Percentiles rank a stretch among this genome's conserved stretches.
phyloP scores from a whole-genome alignment of 495 filamentous ascomycete genomes.

The Jackrogersella minutella region DNA sequence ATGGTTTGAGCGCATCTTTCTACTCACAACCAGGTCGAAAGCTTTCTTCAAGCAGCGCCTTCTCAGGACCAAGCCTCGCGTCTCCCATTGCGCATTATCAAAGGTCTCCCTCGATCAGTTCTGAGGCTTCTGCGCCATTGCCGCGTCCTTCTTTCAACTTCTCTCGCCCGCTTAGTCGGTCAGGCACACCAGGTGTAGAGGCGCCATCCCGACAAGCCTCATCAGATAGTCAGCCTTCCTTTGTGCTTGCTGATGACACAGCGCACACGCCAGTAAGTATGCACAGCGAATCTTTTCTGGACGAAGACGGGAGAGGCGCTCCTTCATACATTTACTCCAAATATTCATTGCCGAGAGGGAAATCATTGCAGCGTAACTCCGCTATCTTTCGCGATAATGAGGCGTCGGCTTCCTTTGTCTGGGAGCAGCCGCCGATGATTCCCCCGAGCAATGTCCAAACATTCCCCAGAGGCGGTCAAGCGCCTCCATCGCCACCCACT shows the following conservation, averaged over 20 bases:
- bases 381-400: constrained; percentile 68
- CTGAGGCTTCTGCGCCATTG: constrained; percentile 68
- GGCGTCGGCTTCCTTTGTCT: constrained; percentile 63
- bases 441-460: constrained; percentile 55
- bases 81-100: constrained; percentile 65
- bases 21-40: constrained; percentile 60
- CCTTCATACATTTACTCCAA: constrained; percentile 85
- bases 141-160: constrained; percentile 88
- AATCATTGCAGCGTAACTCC: constrained; percentile 75
- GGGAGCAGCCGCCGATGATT: constrained; percentile 64
- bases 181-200: constrained; percentile 71
- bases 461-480: constrained; percentile 50
- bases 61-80: constrained; percentile 50
- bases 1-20: constrained; percentile 51
- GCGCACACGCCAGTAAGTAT: constrained; percentile 71
- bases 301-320: constrained; percentile 58
- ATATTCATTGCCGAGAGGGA: constrained; percentile 82
- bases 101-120: constrained; percentile 83
- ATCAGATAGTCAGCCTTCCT: constrained; percentile 69
- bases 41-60: constrained; percentile 68
- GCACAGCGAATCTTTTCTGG: constrained; percentile 65
- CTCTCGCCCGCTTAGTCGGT: constrained; percentile 85
- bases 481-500: constrained; percentile 64
- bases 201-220: constrained; percentile 64
- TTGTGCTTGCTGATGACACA: constrained; percentile 65